These are phyloP conservation scores for Combretum micranthum DNA, from an alignment of 345 rosid species.

Conservation along the genomic window DNA sequence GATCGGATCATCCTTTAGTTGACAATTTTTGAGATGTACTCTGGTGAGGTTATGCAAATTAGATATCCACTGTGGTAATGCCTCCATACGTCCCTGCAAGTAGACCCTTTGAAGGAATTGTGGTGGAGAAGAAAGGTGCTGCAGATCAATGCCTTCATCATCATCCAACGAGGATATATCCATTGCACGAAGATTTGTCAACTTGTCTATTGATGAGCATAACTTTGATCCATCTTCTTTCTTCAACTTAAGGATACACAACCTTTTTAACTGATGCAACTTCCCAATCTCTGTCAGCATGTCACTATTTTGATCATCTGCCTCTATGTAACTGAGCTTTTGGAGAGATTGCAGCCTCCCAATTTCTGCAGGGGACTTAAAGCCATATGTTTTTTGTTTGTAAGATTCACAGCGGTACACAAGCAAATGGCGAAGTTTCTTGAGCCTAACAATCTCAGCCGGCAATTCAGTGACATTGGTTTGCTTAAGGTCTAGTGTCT, in stretches of 20 bases:
- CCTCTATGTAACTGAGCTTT: constrained; percentile 18
- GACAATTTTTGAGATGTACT: constrained; percentile 11
- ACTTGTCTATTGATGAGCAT: constrained; percentile 15
- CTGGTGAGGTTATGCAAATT: constrained; percentile 14
- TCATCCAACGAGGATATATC: constrained; percentile 7
- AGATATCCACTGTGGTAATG: constrained; percentile 22
- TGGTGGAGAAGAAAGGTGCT: constrained; percentile 17
- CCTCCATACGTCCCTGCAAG: constrained; percentile 15
- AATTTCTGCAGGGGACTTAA: neutral
- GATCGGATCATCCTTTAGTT: constrained; percentile 12
- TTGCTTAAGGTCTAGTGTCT: constrained; percentile 4
- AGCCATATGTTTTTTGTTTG: constrained; percentile 1
- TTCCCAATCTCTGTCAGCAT: constrained; percentile 7
- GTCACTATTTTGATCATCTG: constrained; percentile 2
- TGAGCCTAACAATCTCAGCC: neutral
- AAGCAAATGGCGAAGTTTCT: constrained; percentile 1
- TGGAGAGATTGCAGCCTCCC: constrained; percentile 8
- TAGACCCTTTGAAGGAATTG: constrained; percentile 16
- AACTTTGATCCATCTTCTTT: constrained; percentile 9
- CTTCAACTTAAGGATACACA: constrained; percentile 14
- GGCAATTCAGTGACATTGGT: constrained; percentile 1
- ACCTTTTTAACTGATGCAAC: constrained; percentile 11
- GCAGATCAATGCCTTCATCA: constrained; percentile 13
- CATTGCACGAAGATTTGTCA: constrained; percentile 11
- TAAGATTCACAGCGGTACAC: neutral